Percentiles rank a stretch among this genome's conserved stretches.
Conservation (phyloP, 768 basidiomycete genomes). For the Gautieria morchelliformis region DNA sequence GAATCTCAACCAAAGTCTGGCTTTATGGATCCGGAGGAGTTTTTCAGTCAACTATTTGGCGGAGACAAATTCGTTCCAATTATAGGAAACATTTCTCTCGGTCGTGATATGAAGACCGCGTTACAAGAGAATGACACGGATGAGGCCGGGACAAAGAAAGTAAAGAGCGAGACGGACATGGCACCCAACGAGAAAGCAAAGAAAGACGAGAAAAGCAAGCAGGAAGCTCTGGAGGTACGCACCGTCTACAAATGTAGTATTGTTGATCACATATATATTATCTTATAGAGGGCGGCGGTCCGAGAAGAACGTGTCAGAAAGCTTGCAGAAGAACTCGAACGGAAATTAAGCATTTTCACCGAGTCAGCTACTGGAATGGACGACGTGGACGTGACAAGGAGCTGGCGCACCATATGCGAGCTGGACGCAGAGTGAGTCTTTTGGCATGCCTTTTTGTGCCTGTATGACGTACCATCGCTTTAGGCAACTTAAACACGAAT, state of each 20-base stretch:
- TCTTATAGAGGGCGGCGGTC: conserved; percentile 62
- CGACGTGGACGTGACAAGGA: conserved; percentile 58
- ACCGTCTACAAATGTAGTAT: not conserved
- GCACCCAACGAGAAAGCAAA: conserved; percentile 58
- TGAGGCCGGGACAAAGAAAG: conserved; percentile 36
- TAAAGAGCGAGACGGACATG: conserved; percentile 31
- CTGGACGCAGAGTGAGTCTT: conserved; percentile 70
- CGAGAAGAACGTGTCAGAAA: conserved; percentile 66
- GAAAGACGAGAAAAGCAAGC: conserved; percentile 27
- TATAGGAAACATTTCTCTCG: conserved; percentile 82
- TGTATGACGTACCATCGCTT: not conserved
- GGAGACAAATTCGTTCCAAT: conserved; percentile 80
- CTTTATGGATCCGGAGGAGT: conserved; percentile 65
- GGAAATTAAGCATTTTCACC: conserved; percentile 80
- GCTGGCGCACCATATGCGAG: conserved; percentile 69
- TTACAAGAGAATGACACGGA: conserved; percentile 69
- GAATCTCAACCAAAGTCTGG: conserved; percentile 78
- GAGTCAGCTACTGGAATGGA: conserved; percentile 64
- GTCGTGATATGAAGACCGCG: conserved; percentile 87
- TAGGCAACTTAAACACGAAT: conserved; percentile 77
- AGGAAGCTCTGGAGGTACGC: conserved; percentile 59
- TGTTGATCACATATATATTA: conserved; percentile 2
- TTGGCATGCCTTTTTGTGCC: not conserved
- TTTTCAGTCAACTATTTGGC: conserved; percentile 75
- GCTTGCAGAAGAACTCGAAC: conserved; percentile 67